Percentiles rank a stretch among this genome's conserved stretches.
Evolutionary conservation across 2,329 filamentous ascomycete genomes (phyloP).

Genomic region (Rugonectria rugulosa): DNA sequence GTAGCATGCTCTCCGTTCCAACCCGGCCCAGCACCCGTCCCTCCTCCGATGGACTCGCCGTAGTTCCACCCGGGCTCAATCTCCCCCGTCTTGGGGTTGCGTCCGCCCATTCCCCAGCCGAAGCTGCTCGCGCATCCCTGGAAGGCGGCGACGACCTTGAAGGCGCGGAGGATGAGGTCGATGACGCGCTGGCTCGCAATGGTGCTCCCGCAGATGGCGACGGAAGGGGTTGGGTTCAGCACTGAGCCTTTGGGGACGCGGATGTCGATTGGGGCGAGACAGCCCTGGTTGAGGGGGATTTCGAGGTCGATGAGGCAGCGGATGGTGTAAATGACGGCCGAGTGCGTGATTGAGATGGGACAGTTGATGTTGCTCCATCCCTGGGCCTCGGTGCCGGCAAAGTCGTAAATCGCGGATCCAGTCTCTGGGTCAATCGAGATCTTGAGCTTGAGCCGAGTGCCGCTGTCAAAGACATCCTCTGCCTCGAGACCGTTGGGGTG

Average conservation of each 20-base stretch:
- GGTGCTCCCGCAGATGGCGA: conserved; percentile 67
- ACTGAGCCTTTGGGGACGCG: conserved; percentile 42
- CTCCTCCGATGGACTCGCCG: conserved; percentile 40
- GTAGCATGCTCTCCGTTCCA: conserved; percentile 41
- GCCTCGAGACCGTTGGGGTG: conserved; percentile 34
- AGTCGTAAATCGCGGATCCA: conserved; percentile 48
- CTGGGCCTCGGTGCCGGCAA: conserved; percentile 46
- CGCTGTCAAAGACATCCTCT: conserved; percentile 48
- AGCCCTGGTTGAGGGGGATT: conserved; percentile 51
- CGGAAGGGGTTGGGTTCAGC: conserved; percentile 44
- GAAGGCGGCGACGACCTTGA: conserved; percentile 23
- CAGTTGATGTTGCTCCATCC: conserved; percentile 47
- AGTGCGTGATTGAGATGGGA: conserved; percentile 47
- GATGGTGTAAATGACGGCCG: conserved; percentile 50
- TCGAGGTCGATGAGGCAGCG: conserved; percentile 45
- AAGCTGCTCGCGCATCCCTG: conserved; percentile 45
- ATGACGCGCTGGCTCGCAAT: conserved; percentile 45
- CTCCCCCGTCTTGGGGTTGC: conserved; percentile 36
- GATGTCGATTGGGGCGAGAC: conserved; percentile 45
- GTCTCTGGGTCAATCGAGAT: conserved; percentile 41
- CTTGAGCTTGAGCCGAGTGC: conserved; percentile 44
- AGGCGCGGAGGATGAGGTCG: conserved; percentile 44
- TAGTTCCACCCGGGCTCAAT: conserved; percentile 68
- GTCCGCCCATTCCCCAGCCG: conserved; percentile 45
- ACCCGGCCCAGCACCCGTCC: conserved; percentile 42